Evolutionary conservation across 176 grass and related monocot genomes (phyloP), one percentile per base, ranked within the genome.

Genomic region (Oryza punctata): DNA sequence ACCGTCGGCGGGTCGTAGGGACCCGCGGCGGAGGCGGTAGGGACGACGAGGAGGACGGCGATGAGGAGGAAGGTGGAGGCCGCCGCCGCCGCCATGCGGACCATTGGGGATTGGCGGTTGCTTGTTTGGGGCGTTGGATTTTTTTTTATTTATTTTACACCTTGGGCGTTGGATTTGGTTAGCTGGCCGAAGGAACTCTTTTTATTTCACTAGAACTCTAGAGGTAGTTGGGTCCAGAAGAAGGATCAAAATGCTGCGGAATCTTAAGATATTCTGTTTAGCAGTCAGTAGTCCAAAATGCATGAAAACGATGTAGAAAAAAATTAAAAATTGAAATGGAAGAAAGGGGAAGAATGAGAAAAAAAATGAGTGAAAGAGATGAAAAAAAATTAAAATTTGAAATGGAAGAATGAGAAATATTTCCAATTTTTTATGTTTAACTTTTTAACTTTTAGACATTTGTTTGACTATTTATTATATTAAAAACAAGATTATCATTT

Each of bases 1-100:
- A 87, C 94, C 4, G 94, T 97, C 33, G 90, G 90, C 6, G 84
- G 84, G 8, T 73, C 35, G 69, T 87, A 87, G 46, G 88, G 84
- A 24, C 60, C 30, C 30, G 0, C 73, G 12, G 71, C 25, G 24
- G 70, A 1, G 25, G 57, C 19, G 21, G 57, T 61, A 23, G 18
- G 19, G 72, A 25, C 40, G 69, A 64, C 5, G 59, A 71, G 10
- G 72, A 19, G 10, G 72, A 19, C 19, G 10, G 14, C 33, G 24
- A 41, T 14, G 76, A 61, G 30, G 3, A 84, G 61, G 64, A 91
- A 38, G 35, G 87, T 33, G 41, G 69, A 26, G 41, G 69, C 54
- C 54, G 54, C 54, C 54, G 86, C 72, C 27, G 72, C 69, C 37
- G 67, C 82, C 83, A 63, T 86, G 86, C 24, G 75, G 82, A 75